phyloP scores from a whole-genome alignment of 176 grass and related monocot genomes.

The Oryza australiensis region DNA sequence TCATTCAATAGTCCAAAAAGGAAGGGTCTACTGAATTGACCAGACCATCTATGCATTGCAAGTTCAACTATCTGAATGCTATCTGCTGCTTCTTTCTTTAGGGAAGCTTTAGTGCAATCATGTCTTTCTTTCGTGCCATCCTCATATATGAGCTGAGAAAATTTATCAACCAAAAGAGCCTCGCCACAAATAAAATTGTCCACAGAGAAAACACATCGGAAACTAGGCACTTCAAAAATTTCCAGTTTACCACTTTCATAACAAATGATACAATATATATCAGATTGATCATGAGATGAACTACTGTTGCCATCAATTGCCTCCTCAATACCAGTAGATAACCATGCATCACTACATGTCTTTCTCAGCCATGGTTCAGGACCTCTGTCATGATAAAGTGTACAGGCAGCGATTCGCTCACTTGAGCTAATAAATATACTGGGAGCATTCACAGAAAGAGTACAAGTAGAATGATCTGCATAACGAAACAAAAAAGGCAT shows the following conservation, averaged over 20 bases:
- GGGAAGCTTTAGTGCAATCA: slow-evolving; percentile 37
- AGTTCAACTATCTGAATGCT: slow-evolving; percentile 74
- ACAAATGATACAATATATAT: slow-evolving; percentile 87
- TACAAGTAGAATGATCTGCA: slow-evolving; percentile 77
- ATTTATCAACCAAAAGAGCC: slow-evolving; percentile 58
- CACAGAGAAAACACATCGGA: slow-evolving; percentile 76
- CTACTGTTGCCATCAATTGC: slow-evolving; percentile 58
- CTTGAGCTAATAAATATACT: slow-evolving; percentile 55
- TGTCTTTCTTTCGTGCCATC: slow-evolving; percentile 19
- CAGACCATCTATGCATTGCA: slow-evolving; percentile 90
- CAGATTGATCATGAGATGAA: slow-evolving; percentile 63
- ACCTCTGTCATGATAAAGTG: slow-evolving; percentile 87
- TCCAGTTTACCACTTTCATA: slow-evolving; percentile 90
- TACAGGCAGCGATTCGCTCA: slow-evolving; percentile 66
- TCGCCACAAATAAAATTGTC: slow-evolving; percentile 75
- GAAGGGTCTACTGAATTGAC: slow-evolving; percentile 78
- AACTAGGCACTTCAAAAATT: slow-evolving; percentile 83
- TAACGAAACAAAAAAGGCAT: slow-evolving; percentile 28
- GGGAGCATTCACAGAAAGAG: slow-evolving; percentile 66
- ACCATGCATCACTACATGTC: slow-evolving; percentile 83
- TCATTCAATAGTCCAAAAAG: slow-evolving; percentile 85
- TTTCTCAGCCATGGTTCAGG: slow-evolving; percentile 79
- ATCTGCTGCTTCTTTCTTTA: slow-evolving; percentile 62
- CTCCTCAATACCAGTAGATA: slow-evolving; percentile 70
- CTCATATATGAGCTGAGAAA: slow-evolving; percentile 22